Conservation (phyloP, 2,329 filamentous ascomycete species). For the Xylariaceae sp. region DNA sequence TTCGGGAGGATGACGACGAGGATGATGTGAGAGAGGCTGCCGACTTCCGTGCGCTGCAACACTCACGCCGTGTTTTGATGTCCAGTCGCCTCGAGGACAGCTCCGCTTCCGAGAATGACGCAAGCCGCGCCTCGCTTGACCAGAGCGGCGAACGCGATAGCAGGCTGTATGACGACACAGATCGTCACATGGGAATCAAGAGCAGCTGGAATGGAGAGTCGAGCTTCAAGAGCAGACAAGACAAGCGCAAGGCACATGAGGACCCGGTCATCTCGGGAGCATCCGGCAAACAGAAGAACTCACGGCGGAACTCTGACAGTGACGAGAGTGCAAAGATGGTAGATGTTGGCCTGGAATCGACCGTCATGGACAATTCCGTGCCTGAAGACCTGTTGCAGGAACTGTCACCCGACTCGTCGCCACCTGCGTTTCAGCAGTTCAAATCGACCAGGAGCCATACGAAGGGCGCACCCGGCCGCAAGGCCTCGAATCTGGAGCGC, state of each 20-base stretch:
- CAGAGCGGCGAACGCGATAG: constrained; percentile 49
- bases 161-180: constrained; percentile 43
- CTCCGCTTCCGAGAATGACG: constrained; percentile 73
- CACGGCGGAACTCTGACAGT: constrained; percentile 31
- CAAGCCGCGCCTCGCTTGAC: constrained; percentile 53
- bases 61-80: constrained; percentile 83
- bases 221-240: constrained; percentile 36
- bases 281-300: constrained; percentile 23
- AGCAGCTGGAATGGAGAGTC: constrained; percentile 62
- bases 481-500: constrained; percentile 43
- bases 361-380: constrained; percentile 55
- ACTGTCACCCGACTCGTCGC: constrained; percentile 47
- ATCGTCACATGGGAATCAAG: constrained; percentile 51
- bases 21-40: constrained; percentile 89
- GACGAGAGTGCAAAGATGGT: constrained; percentile 67
- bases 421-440: constrained; percentile 62
- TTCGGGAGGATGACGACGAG: constrained; percentile 89
- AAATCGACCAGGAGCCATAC: constrained; percentile 36
- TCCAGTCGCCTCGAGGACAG: constrained; percentile 81
- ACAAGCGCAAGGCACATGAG: constrained; percentile 43
- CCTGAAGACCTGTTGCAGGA: constrained; percentile 59
- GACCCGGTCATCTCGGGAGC: constrained; percentile 28
- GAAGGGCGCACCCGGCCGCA: constrained; percentile 37
- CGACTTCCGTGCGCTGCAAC: constrained; percentile 89
- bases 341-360: constrained; percentile 77